A percentile compares a stretch with the other conserved stretches of the same genome.
Conservation (phyloP, 2,329 filamentous ascomycete species). For the Fusarium nurragi region DNA sequence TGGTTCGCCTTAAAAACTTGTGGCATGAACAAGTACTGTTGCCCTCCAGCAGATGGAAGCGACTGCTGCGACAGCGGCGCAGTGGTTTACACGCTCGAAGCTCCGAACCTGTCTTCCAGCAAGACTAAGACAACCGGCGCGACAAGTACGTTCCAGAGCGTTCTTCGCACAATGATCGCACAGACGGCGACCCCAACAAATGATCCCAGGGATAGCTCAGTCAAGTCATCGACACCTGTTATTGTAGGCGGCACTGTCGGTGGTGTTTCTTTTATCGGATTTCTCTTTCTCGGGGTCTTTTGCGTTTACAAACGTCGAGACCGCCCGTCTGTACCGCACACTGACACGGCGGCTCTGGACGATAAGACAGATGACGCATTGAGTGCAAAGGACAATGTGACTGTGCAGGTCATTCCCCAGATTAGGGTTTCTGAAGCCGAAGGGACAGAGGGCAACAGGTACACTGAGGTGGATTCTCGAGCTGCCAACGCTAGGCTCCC, state of each 20-base stretch:
- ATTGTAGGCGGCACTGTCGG: slow-evolving; percentile 36
- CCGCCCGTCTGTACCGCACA: not conserved
- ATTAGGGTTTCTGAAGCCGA: slow-evolving; percentile 1
- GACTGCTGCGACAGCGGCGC: slow-evolving; percentile 34
- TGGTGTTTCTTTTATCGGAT: slow-evolving; percentile 23
- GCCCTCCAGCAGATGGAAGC: slow-evolving; percentile 17
- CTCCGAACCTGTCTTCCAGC: not conserved
- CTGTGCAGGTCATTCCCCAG: not conserved
- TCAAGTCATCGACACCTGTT: slow-evolving; percentile 6
- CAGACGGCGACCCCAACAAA: not conserved
- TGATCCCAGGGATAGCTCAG: not conserved
- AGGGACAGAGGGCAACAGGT: slow-evolving; percentile 17
- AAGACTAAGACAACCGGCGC: not conserved
- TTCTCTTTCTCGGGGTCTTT: slow-evolving; percentile 23
- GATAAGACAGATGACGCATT: not conserved
- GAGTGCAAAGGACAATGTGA: not conserved
- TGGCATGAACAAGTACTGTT: slow-evolving; percentile 37
- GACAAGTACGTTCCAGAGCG: slow-evolving; percentile 1
- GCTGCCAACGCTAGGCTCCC: not conserved
- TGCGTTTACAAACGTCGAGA: slow-evolving; percentile 22
- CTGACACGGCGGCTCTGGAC: not conserved
- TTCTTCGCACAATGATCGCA: not conserved
- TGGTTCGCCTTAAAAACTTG: slow-evolving; percentile 28
- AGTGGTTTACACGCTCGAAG: slow-evolving; percentile 23
- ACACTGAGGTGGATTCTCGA: slow-evolving; percentile 4